Evolutionary conservation across 2,329 filamentous ascomycete genomes (phyloP).

Genomic region (Penicillium rolfsii): DNA sequence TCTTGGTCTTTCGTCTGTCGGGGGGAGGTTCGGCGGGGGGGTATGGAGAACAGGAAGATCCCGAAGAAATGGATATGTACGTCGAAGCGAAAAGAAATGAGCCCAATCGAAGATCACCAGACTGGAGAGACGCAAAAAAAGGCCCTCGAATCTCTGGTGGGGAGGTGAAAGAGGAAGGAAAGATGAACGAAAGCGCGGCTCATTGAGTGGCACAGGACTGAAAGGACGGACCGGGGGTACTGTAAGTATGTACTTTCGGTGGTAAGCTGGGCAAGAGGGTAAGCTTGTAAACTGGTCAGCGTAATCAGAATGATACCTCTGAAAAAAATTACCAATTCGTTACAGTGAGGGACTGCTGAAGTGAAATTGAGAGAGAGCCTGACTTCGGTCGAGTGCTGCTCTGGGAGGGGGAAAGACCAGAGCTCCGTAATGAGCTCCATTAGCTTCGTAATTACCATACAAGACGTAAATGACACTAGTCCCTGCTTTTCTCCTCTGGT

Average conservation of each 20-base stretch:
- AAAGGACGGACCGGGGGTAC: slow-evolving; percentile 2
- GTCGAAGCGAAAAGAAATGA: slow-evolving; percentile 8
- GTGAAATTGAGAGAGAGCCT: no score
- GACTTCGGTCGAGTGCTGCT: no score
- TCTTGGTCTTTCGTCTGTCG: not conserved
- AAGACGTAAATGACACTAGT: not conserved
- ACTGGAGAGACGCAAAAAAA: slow-evolving; percentile 12
- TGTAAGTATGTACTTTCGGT: not conserved
- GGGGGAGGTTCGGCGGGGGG: slow-evolving; percentile 7
- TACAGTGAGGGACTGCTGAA: not conserved
- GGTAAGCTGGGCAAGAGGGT: not conserved
- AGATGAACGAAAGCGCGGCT: slow-evolving; percentile 18
- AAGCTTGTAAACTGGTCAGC: not conserved
- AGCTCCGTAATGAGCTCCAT: no score
- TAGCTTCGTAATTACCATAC: not conserved
- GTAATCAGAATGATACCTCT: not conserved
- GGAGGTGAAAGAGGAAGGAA: slow-evolving; percentile 16
- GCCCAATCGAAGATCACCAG: slow-evolving; percentile 14
- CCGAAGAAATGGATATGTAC: slow-evolving; percentile 9
- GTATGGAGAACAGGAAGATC: slow-evolving; percentile 16
- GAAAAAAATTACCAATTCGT: not conserved
- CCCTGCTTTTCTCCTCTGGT: not conserved
- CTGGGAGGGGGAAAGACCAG: no score
- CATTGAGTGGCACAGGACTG: slow-evolving; percentile 14
- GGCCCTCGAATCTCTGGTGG: slow-evolving; percentile 11